These are phyloP conservation scores for Phytophthora pseudosyringae DNA, from an alignment of 352 stramenopile species.

Conservation along the genomic window DNA sequence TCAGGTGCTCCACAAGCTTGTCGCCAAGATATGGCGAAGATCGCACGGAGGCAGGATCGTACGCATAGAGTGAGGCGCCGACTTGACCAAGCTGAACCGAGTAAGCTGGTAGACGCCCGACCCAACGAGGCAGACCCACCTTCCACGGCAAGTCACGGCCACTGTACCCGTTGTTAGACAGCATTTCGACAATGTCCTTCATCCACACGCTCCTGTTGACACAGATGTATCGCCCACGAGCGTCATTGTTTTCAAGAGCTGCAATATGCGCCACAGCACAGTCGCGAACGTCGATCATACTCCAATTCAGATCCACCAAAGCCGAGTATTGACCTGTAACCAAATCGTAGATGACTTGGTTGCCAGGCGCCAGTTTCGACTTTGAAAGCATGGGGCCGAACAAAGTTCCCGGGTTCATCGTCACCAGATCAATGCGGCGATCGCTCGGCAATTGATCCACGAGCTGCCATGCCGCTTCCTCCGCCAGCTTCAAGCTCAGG, in stretches of 20 bases:
- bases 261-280: conserved; percentile 83
- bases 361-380: conserved; percentile 82
- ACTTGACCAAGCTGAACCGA: conserved; percentile 88
- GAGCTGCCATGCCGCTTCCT: conserved; percentile 89
- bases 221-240: conserved; percentile 85
- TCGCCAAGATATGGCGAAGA: conserved; percentile 84
- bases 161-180: conserved; percentile 86
- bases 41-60: conserved; percentile 59
- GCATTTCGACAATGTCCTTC: conserved; percentile 89
- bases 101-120: conserved; percentile 85
- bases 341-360: conserved; percentile 89
- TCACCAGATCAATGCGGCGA: conserved; percentile 85
- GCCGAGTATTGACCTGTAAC: conserved; percentile 89
- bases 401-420: conserved; percentile 87
- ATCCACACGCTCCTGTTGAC: conserved; percentile 88
- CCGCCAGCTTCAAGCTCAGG: conserved; percentile 85
- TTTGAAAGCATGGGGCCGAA: conserved; percentile 86
- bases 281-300: conserved; percentile 87
- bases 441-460: conserved; percentile 86
- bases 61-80: conserved; percentile 71
- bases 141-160: conserved; percentile 86
- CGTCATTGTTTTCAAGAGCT: conserved; percentile 85
- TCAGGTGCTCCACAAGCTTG: conserved; percentile 82
- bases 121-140: conserved; percentile 83
- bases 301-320: conserved; percentile 90